Percentiles rank a stretch among this genome's conserved stretches.
phyloP scores from a whole-genome alignment of 371 early-diverging fungal genomes.

The Mucor lusitanicus region DNA sequence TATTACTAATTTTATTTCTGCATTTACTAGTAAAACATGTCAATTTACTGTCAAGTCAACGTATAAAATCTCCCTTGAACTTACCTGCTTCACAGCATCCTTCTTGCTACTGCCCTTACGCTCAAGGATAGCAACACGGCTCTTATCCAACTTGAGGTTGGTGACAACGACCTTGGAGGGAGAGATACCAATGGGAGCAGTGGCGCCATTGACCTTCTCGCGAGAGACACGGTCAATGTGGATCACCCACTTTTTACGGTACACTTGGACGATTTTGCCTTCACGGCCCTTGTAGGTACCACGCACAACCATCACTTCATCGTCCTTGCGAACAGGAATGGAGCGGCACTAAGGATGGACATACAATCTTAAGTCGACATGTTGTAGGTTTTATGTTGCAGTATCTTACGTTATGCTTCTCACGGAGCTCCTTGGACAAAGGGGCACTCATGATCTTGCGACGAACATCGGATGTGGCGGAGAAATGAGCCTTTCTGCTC shows the following conservation, averaged over 20 bases:
- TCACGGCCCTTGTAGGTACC: slow-evolving; percentile 97
- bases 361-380: neutral
- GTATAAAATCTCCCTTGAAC: neutral
- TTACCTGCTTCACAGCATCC: slow-evolving; percentile 46
- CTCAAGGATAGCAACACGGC: slow-evolving; percentile 85
- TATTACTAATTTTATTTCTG: neutral
- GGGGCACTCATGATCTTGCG: slow-evolving; percentile 96
- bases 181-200: slow-evolving; percentile 93
- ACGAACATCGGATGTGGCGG: slow-evolving; percentile 93
- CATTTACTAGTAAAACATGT: neutral
- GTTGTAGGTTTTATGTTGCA: neutral
- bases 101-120: slow-evolving; percentile 72
- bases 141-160: slow-evolving; percentile 94
- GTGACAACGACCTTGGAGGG: slow-evolving; percentile 98
- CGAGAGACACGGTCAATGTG: slow-evolving; percentile 95
- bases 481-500: slow-evolving; percentile 98
- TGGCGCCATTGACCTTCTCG: slow-evolving; percentile 96
- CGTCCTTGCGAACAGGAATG: slow-evolving; percentile 96
- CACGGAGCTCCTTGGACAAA: slow-evolving; percentile 97
- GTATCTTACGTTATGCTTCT: slow-evolving; percentile 81
- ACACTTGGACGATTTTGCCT: slow-evolving; percentile 95
- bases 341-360: slow-evolving; percentile 57
- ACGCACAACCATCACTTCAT: slow-evolving; percentile 95
- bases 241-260: slow-evolving; percentile 98
- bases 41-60: no score